phyloP scores from a whole-genome alignment of 176 grass and related monocot species.

The Raddia distichophylla region DNA sequence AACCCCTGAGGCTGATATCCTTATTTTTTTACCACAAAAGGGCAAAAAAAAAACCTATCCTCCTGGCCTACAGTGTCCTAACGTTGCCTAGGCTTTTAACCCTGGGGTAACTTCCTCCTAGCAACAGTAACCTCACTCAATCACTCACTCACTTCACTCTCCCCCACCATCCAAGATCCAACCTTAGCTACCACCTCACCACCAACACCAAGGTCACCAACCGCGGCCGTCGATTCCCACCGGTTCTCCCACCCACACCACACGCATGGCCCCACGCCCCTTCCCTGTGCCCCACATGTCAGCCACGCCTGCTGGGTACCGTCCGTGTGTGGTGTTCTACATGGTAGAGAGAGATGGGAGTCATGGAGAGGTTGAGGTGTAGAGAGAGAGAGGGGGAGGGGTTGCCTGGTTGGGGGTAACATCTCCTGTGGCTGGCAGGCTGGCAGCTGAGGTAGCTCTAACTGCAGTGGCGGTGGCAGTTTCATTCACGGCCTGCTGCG shows the following conservation, averaged over 20 bases:
- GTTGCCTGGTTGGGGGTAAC: neutral
- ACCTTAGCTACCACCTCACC: neutral
- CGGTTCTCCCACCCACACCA: conserved; percentile 2
- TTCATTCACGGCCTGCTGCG: conserved; percentile 45
- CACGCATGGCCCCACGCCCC: neutral
- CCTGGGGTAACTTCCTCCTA: conserved; percentile 12
- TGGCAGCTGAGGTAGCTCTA: neutral
- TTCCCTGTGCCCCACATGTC: neutral
- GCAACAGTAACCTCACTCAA: neutral
- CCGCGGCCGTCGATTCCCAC: conserved; percentile 14
- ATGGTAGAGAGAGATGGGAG: neutral
- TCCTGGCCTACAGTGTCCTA: neutral
- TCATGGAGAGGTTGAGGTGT: neutral
- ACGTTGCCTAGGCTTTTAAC: conserved; percentile 4
- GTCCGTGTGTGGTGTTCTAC: neutral
- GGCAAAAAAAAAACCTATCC: neutral
- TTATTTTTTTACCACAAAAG: neutral
- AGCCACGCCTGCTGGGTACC: neutral
- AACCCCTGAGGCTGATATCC: neutral
- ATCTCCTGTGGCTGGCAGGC: conserved; percentile 1
- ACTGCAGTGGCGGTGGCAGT: neutral
- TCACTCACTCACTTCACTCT: neutral
- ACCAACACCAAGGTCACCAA: neutral
- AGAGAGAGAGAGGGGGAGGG: neutral
- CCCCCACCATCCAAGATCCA: neutral